These are phyloP conservation scores for Leavenworthia alabamica DNA, from an alignment of 345 rosid genomes.

Conservation along the genomic window DNA sequence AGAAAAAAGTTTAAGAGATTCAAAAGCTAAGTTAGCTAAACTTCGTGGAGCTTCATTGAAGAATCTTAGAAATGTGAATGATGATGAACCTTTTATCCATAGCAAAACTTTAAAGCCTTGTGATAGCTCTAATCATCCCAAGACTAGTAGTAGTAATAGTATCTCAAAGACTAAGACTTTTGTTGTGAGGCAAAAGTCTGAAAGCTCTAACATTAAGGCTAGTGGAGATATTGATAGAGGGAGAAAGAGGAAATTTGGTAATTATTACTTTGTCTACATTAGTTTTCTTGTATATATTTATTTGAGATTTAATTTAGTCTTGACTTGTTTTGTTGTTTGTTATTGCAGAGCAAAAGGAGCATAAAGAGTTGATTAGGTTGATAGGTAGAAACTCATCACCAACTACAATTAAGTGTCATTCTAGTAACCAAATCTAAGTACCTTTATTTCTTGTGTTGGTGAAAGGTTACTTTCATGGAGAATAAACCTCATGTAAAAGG, in stretches of 20 bases:
- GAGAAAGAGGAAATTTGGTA: conserved; percentile 68
- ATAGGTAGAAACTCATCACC: conserved; percentile 52
- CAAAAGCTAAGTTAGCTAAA: conserved; percentile 52
- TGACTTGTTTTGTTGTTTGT: conserved; percentile 5
- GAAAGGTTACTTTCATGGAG: conserved; percentile 60
- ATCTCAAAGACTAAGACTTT: conserved; percentile 20
- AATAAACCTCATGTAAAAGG: conserved; percentile 85
- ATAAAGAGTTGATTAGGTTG: conserved; percentile 65
- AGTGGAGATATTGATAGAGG: conserved; percentile 32
- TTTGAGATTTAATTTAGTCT: neutral
- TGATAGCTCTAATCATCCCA: conserved; percentile 33
- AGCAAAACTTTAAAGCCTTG: conserved; percentile 48
- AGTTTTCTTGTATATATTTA: neutral
- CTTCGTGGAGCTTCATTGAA: conserved; percentile 35
- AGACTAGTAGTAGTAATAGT: conserved; percentile 16
- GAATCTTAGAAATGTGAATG: conserved; percentile 28
- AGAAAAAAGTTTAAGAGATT: conserved; percentile 49
- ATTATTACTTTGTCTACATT: neutral
- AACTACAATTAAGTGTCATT: conserved; percentile 41
- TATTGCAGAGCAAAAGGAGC: conserved; percentile 63
- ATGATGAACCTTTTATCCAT: conserved; percentile 3
- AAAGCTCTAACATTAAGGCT: conserved; percentile 29
- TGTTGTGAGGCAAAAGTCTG: conserved; percentile 36
- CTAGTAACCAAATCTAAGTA: conserved; percentile 46
- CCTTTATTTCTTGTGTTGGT: conserved; percentile 27